Base-by-base conservation (phyloP, 176 grass and related monocot genomes). In the Rhipidocladum racemiflorum region DNA sequence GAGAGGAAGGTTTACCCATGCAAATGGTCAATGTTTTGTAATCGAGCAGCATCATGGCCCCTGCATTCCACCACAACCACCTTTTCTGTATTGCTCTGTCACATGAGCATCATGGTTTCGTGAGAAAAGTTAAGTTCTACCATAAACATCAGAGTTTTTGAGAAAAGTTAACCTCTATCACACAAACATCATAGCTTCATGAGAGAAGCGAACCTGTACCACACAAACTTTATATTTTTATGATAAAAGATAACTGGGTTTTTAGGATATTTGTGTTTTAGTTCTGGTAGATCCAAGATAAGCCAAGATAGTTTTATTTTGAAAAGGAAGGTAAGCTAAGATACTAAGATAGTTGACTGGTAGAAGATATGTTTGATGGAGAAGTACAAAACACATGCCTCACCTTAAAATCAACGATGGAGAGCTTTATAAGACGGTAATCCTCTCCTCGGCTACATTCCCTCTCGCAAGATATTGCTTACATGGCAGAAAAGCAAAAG, bases 361-460 rank as follows among this genome's bases (percentile, higher is more conserved):
- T 72, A 81, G 15, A 83, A 84, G 42, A 76, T 23, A 87, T 79
- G 55, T 12, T 63, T 72, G 39, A 67, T 69, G 66, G 68, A 48
- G 42, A 75, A 42, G 34, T 32, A 64, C 45, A 63, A 36, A 63
- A 44, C 3, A 70, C 14, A 84, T 69, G 39, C 2, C 90, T 98
- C 83, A 98, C 92, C 77, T 86, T 73, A 86, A 89, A 98, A 89
- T 98, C 93, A 78, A 94, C 91, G 50, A 98, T 85, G 24, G 88
- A 82, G 57, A 98, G 95, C 78, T 95, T 98, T 78, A 98, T 93
- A 66, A 98, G 86, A 71, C 90, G 90, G 82, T 95, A 95, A 88
- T 95, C 95, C 70, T 98, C 90, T 88, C 95, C 92, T 49, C 88
- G 87, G 86, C 95, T 98, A 56, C 95, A 98, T 86, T 98, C 95